A percentile compares a stretch with the other conserved stretches of the same genome.
phyloP scores from a whole-genome alignment of 768 basidiomycete species.

The Rhizopogon rudus region DNA sequence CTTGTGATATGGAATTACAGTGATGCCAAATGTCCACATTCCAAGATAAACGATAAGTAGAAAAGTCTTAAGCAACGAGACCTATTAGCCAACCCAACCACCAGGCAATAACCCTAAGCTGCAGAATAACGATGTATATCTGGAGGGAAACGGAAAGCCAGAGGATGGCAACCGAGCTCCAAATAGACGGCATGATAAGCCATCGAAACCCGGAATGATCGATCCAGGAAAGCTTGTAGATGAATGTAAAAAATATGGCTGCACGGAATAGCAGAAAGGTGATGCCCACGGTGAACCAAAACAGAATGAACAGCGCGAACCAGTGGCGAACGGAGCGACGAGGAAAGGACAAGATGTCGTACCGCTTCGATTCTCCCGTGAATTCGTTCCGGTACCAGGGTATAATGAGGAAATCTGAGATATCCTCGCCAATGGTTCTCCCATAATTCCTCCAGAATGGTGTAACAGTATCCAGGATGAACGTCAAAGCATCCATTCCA shows the following conservation, averaged over 20 bases:
- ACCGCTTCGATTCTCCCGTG: slow-evolving; percentile 69
- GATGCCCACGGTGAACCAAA: slow-evolving; percentile 40
- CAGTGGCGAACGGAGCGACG: slow-evolving; percentile 64
- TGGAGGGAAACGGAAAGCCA: slow-evolving; percentile 66
- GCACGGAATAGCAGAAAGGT: slow-evolving; percentile 53
- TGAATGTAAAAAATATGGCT: slow-evolving; percentile 47
- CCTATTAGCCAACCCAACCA: slow-evolving; percentile 72
- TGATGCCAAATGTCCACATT: slow-evolving; percentile 6
- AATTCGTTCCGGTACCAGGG: slow-evolving; percentile 83
- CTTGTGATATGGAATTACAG: slow-evolving; percentile 4
- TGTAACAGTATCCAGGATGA: slow-evolving; percentile 70
- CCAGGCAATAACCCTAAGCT: slow-evolving; percentile 60
- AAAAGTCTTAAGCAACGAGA: slow-evolving; percentile 32
- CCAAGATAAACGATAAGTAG: slow-evolving; percentile 6
- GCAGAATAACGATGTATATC: slow-evolving; percentile 47
- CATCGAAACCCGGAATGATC: slow-evolving; percentile 59
- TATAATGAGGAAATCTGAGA: slow-evolving; percentile 76
- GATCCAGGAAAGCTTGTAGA: slow-evolving; percentile 55
- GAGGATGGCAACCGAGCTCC: slow-evolving; percentile 57
- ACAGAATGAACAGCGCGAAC: slow-evolving; percentile 54
- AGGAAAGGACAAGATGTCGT: slow-evolving; percentile 54
- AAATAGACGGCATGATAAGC: slow-evolving; percentile 58
- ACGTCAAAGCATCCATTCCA: slow-evolving; percentile 71
- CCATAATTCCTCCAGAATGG: slow-evolving; percentile 82
- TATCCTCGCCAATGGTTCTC: slow-evolving; percentile 75